Conservation (phyloP, 192 early-diverging fungal genomes). For the Globomyces pollinis-pini region DNA sequence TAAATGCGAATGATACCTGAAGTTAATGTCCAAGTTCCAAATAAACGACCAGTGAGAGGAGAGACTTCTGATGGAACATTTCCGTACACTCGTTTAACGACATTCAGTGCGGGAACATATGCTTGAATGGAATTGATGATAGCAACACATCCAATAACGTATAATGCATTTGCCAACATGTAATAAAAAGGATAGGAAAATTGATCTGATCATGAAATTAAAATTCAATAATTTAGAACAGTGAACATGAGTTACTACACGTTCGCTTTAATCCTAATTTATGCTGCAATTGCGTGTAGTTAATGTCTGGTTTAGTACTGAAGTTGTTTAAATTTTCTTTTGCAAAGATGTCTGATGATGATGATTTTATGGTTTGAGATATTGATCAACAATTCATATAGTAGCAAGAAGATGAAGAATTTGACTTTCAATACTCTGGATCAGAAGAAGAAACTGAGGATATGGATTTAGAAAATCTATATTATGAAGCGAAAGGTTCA, state of each 20-base stretch:
- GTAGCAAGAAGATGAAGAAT: constrained; percentile 57
- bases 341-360: constrained; percentile 15
- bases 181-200: no score
- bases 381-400: no score
- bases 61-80: constrained; percentile 66
- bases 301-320: no score
- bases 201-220: neutral
- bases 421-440: constrained; percentile 82
- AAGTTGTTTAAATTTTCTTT: constrained; percentile 8
- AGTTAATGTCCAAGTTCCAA: constrained; percentile 84
- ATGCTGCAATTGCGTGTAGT: neutral
- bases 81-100: constrained; percentile 73
- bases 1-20: constrained; percentile 76
- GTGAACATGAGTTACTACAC: neutral
- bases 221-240: neutral
- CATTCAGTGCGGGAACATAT: constrained; percentile 59
- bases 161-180: constrained; percentile 50
- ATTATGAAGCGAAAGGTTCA: constrained; percentile 82
- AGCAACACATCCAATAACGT: constrained; percentile 65
- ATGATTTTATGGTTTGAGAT: neutral
- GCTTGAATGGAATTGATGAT: constrained; percentile 83
- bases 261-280: constrained; percentile 6
- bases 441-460: constrained; percentile 74
- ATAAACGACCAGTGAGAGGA: constrained; percentile 67
- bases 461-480: constrained; percentile 79